Percentiles rank a stretch among this genome's conserved stretches.
These are phyloP conservation scores for Fusarium neocosmosporiellum DNA, from an alignment of 2,329 filamentous ascomycete genomes.

Conservation along the genomic window DNA sequence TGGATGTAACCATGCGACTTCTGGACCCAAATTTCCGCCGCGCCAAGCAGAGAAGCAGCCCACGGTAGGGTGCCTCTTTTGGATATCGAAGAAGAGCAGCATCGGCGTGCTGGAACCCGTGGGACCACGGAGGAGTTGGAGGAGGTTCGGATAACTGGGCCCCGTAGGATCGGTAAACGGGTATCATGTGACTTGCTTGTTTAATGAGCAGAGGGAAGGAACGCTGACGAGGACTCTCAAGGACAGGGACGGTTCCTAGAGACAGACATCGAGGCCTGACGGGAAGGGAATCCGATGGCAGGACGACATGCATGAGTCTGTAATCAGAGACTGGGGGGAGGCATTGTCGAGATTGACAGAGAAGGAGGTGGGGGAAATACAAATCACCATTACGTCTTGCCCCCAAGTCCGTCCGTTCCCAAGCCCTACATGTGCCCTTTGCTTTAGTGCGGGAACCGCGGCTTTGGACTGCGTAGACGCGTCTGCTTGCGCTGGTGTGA, in stretches of 20 bases:
- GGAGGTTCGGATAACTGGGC: not conserved
- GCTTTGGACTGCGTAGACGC: not conserved
- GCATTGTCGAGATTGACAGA: not conserved
- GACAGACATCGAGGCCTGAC: not conserved
- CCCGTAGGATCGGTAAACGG: not conserved
- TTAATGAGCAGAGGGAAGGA: not conserved
- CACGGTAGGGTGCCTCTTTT: not conserved
- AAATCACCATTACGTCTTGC: not conserved
- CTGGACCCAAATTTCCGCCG: not conserved
- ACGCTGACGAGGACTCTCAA: not conserved
- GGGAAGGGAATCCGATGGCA: not conserved
- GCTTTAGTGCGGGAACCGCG: not conserved
- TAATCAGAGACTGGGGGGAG: not conserved
- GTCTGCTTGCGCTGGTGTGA: not conserved
- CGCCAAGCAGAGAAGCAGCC: not conserved
- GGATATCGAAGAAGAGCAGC: not conserved
- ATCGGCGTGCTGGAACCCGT: not conserved
- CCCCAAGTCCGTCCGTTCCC: not conserved
- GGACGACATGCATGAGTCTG: not conserved
- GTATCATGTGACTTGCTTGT: constrained; percentile 2
- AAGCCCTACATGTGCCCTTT: not conserved
- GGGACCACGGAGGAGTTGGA: not conserved
- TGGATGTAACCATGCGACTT: not conserved
- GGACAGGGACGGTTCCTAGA: not conserved
- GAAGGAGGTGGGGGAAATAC: not conserved